Percentiles rank a stretch among this genome's conserved stretches.
These are phyloP conservation scores for Leishmania lainsoni DNA, from an alignment of 208 protist genomes.

Conservation along the genomic window DNA sequence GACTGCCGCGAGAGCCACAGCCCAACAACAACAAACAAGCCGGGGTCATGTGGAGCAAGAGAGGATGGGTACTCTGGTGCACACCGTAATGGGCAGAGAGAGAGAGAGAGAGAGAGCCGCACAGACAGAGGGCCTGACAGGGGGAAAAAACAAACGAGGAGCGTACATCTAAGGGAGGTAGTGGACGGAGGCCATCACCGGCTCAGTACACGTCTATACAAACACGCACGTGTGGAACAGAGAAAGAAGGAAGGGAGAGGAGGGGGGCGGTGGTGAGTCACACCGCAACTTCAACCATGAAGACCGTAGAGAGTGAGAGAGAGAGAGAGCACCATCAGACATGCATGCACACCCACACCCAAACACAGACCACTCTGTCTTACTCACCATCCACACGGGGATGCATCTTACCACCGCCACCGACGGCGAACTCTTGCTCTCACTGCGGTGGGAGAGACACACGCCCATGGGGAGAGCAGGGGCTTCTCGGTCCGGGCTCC, in stretches of 20 bases:
- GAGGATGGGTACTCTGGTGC: neutral
- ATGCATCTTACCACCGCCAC: neutral
- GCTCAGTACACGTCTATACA: neutral
- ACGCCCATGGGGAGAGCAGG: slow-evolving; percentile 3
- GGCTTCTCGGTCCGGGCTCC: neutral
- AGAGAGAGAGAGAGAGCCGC: neutral
- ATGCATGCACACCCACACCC: neutral
- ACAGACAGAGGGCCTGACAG: neutral
- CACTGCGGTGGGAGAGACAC: neutral
- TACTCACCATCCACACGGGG: neutral
- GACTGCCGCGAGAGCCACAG: neutral
- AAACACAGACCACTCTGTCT: neutral
- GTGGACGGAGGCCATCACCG: neutral
- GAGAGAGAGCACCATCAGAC: neutral
- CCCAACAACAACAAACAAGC: no score
- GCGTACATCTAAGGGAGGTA: slow-evolving; percentile 1
- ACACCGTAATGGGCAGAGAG: neutral
- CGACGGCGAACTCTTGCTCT: neutral
- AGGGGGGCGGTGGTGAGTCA: neutral
- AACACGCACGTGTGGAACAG: neutral
- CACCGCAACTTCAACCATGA: neutral
- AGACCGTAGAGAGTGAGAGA: neutral
- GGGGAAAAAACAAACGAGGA: neutral
- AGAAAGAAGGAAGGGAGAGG: neutral
- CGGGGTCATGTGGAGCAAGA: neutral